phyloP scores from a whole-genome alignment of 805 yeast genomes.

The Cephaloascus fragrans region DNA sequence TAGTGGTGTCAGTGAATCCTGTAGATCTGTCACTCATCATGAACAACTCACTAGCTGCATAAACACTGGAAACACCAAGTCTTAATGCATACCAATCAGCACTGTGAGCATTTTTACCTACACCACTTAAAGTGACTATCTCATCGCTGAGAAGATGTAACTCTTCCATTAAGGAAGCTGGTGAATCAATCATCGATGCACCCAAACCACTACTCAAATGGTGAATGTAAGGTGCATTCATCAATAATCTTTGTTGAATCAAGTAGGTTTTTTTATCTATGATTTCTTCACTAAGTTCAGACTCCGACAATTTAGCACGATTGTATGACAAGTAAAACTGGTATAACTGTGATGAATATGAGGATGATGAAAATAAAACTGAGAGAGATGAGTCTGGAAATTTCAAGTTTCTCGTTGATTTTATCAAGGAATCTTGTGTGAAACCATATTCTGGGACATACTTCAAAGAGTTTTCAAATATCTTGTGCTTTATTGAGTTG shows the following conservation, averaged over 20 bases:
- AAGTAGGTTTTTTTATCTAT: constrained; percentile 13
- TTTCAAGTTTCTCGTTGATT: constrained; percentile 37
- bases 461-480: constrained; percentile 24
- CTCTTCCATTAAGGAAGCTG: constrained; percentile 52
- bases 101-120: constrained; percentile 66
- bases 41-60: constrained; percentile 68
- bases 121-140: constrained; percentile 71
- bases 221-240: constrained; percentile 37
- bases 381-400: constrained; percentile 34
- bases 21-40: constrained; percentile 67
- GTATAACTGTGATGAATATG: neutral
- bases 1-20: constrained; percentile 45
- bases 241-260: constrained; percentile 35
- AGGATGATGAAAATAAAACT: neutral
- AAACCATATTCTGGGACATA: constrained; percentile 47
- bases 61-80: constrained; percentile 55
- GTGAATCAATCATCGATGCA: constrained; percentile 55
- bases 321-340: too few species aligned
- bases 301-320: neutral
- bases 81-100: constrained; percentile 98
- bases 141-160: constrained; percentile 77
- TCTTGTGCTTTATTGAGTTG: constrained; percentile 24
- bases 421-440: constrained; percentile 32
- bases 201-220: constrained; percentile 41
- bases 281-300: constrained; percentile 16